A percentile compares a stretch with the other conserved stretches of the same genome.
phyloP scores from a whole-genome alignment of 441 rosid genomes.

The Eruca vesicaria region DNA sequence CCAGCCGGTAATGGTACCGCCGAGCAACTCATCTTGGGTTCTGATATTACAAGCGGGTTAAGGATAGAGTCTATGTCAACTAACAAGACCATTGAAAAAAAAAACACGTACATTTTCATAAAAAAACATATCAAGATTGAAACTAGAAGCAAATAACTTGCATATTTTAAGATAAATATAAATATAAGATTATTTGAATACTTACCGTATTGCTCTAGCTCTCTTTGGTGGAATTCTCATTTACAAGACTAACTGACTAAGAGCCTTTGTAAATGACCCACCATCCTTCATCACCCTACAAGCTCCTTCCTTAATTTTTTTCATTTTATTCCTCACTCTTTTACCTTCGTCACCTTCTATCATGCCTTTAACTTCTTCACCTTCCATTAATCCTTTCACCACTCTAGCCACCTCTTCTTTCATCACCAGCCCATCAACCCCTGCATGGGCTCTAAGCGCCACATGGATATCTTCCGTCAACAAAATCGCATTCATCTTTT shows the following conservation, averaged over 20 bases:
- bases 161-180: background rate
- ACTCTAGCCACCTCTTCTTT: background rate
- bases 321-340: background rate
- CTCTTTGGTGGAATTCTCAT: background rate
- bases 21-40: background rate
- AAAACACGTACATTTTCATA: background rate
- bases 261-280: background rate
- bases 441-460: background rate
- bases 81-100: background rate
- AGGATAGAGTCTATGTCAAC: background rate
- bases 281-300: background rate
- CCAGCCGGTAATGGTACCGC: background rate
- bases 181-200: background rate
- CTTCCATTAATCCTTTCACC: background rate
- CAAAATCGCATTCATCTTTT: background rate
- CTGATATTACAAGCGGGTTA: background rate
- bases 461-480: background rate
- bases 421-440: background rate
- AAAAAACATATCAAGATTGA: background rate
- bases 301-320: background rate
- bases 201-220: background rate
- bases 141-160: background rate
- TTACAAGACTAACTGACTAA: background rate
- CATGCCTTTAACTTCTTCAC: background rate
- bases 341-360: background rate